These are phyloP conservation scores for Scedosporium boydii DNA, from an alignment of 2,329 filamentous ascomycete genomes.

Conservation along the genomic window DNA sequence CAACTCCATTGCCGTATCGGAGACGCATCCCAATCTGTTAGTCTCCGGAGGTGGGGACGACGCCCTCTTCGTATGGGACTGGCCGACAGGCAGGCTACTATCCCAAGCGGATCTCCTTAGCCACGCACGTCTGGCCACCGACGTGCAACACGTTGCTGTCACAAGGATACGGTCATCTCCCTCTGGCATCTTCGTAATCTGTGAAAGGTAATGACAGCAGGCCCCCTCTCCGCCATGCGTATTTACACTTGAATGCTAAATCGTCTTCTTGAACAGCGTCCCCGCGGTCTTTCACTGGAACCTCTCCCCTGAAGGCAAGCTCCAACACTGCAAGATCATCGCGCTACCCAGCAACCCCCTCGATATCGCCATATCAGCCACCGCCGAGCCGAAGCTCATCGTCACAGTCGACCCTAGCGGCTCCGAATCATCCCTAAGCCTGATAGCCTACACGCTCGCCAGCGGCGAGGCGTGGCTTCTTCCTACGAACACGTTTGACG, in stretches of 20 bases:
- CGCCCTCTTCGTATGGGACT: conserved; percentile 73
- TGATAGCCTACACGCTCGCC: conserved; percentile 11
- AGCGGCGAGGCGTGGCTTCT: neutral
- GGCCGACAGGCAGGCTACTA: conserved; percentile 48
- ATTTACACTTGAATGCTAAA: neutral
- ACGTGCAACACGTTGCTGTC: conserved; percentile 32
- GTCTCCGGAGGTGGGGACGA: conserved; percentile 83
- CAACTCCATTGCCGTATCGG: conserved; percentile 60
- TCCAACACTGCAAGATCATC: conserved; percentile 39
- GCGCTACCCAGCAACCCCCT: conserved; percentile 57
- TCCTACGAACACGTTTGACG: conserved; percentile 6
- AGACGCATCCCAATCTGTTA: conserved; percentile 47
- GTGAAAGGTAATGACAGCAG: conserved; percentile 31
- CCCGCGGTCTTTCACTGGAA: conserved; percentile 58
- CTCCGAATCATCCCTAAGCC: conserved; percentile 9
- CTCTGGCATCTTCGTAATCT: conserved; percentile 24
- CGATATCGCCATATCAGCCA: conserved; percentile 30
- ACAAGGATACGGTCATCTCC: conserved; percentile 18
- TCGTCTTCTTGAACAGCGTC: conserved; percentile 26
- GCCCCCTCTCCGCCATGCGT: neutral
- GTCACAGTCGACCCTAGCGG: conserved; percentile 29
- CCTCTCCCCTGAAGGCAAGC: conserved; percentile 35
- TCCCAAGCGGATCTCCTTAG: conserved; percentile 43
- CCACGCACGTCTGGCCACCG: conserved; percentile 25
- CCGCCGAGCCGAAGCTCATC: conserved; percentile 20